A percentile compares a stretch with the other conserved stretches of the same genome.
These are phyloP conservation scores for Calycina marina DNA, from an alignment of 2,329 filamentous ascomycete genomes.

Conservation along the genomic window DNA sequence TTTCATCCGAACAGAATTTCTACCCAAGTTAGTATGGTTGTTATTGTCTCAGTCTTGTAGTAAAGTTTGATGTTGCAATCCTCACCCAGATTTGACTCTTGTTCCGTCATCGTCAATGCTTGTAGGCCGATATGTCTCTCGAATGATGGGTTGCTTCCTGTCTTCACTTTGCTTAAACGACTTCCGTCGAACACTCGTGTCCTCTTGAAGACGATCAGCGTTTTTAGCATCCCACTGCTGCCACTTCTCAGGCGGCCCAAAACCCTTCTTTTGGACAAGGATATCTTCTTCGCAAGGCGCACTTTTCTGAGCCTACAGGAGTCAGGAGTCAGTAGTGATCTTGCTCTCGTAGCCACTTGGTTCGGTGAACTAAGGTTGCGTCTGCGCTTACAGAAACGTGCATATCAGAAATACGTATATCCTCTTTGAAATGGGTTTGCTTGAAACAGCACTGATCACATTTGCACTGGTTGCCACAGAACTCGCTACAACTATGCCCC, in stretches of 20 bases:
- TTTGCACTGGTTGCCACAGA: neutral
- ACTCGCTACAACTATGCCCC: neutral
- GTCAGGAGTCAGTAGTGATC: too few relatives aligned
- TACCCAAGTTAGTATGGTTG: too few relatives aligned
- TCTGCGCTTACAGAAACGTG: too few relatives aligned
- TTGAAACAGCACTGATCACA: too few relatives aligned
- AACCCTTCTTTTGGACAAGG: neutral
- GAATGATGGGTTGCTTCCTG: neutral
- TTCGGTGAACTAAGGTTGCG: too few relatives aligned
- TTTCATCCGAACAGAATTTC: too few relatives aligned
- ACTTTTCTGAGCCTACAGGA: neutral
- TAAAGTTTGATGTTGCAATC: neutral
- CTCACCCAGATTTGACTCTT: too few relatives aligned
- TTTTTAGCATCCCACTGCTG: slow-evolving; percentile 8
- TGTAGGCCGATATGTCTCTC: neutral
- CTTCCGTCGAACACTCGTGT: neutral
- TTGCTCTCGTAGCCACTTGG: too few relatives aligned
- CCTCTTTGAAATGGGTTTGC: too few relatives aligned
- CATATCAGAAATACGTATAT: too few relatives aligned
- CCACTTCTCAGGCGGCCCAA: slow-evolving; percentile 2
- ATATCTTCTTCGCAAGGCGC: neutral
- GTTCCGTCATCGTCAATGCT: neutral
- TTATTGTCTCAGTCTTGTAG: too few relatives aligned
- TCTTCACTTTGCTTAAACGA: neutral
- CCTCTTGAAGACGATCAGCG: slow-evolving; percentile 1